These are phyloP conservation scores for Arabidopsis arenosa DNA, from an alignment of 345 rosid genomes.

Conservation along the genomic window DNA sequence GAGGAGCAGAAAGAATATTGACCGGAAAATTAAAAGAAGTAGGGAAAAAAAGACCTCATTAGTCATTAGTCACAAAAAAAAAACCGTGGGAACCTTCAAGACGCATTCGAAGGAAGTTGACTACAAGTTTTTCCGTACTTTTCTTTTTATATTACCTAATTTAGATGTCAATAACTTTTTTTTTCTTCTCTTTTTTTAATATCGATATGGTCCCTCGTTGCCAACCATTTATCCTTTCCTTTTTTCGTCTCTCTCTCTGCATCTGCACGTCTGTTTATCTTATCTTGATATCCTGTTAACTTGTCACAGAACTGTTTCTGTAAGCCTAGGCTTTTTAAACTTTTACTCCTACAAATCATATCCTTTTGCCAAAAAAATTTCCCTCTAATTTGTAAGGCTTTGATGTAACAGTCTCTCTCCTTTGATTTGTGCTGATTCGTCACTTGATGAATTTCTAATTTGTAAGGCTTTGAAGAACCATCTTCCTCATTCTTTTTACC, in stretches of 20 bases:
- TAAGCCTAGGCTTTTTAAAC: background rate
- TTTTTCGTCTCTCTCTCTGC: background rate
- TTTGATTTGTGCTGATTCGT: slow-evolving; percentile 2
- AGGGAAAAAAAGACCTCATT: background rate
- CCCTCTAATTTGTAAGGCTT: background rate
- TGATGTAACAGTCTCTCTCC: slow-evolving; percentile 13
- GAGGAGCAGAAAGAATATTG: background rate
- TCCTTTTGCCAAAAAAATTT: too few species aligned
- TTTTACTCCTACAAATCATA: background rate
- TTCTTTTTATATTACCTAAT: background rate
- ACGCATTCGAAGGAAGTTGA: slow-evolving; percentile 2
- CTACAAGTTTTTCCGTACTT: background rate
- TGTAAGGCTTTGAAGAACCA: too few species aligned
- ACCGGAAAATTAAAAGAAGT: background rate
- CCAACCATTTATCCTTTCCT: slow-evolving; percentile 10
- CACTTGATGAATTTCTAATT: background rate
- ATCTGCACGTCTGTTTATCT: slow-evolving; percentile 8
- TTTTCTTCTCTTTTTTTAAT: background rate
- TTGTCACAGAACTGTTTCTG: slow-evolving; percentile 1
- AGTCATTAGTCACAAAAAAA: background rate
- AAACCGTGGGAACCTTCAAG: background rate
- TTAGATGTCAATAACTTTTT: background rate
- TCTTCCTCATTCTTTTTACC: background rate
- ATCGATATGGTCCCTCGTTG: slow-evolving; percentile 15
- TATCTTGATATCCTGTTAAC: background rate